Evolutionary conservation across 2,329 filamentous ascomycete genomes (phyloP).

Genomic region (Diaporthe sp.): DNA sequence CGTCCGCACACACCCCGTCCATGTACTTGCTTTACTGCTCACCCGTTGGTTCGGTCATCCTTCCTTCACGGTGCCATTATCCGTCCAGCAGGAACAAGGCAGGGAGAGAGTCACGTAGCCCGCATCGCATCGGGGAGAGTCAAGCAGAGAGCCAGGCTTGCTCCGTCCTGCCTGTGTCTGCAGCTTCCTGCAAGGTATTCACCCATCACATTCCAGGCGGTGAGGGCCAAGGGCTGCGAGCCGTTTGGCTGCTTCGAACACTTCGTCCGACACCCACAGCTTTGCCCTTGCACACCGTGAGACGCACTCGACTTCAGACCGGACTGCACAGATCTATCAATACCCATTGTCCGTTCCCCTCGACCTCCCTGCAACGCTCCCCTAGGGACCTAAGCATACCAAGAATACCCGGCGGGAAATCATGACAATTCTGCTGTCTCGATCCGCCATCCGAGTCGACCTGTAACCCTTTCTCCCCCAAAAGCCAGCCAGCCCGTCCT

Average conservation of each 20-base stretch:
- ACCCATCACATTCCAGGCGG: constrained; percentile 51
- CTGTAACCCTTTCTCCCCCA: constrained; percentile 5
- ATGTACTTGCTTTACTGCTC: not conserved
- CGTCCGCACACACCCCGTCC: not conserved
- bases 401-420: constrained; percentile 4
- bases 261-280: constrained; percentile 43
- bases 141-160: constrained; percentile 19
- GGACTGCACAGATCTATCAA: constrained; percentile 30
- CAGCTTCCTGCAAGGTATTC: constrained; percentile 42
- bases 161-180: constrained; percentile 13
- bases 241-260: constrained; percentile 53
- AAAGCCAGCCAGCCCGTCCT: not conserved
- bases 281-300: constrained; percentile 35
- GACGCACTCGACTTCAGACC: constrained; percentile 32
- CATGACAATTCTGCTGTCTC: not conserved
- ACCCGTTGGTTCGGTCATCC: not conserved
- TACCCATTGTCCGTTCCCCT: constrained; percentile 15
- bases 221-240: constrained; percentile 52
- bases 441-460: constrained; percentile 15
- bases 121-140: constrained; percentile 28
- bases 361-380: constrained; percentile 20
- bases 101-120: constrained; percentile 22
- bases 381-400: not conserved
- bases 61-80: not conserved
- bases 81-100: constrained; percentile 15